Conservation (phyloP, 163 green algal genomes). For the Chlorella variabilis region DNA sequence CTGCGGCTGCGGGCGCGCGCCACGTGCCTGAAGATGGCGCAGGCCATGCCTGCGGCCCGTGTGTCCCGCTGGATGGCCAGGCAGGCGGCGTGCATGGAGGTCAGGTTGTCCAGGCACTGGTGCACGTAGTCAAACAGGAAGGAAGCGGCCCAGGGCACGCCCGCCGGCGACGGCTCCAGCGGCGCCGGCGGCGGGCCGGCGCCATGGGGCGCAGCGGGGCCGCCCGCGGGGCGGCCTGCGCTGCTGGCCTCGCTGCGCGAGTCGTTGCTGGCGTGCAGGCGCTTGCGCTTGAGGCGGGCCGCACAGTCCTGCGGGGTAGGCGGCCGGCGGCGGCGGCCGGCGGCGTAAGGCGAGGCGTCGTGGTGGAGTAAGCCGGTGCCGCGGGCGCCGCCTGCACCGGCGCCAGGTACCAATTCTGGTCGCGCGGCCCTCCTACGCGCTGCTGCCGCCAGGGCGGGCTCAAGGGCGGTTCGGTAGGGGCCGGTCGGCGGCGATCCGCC, state of each 20-base stretch:
- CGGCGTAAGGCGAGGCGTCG: no score
- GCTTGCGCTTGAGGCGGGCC: slow-evolving; percentile 1
- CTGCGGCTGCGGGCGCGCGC: no score
- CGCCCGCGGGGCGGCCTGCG: background rate
- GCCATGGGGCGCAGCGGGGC: background rate
- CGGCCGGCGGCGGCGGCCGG: no score
- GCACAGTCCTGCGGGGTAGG: background rate
- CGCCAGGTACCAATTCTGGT: no score
- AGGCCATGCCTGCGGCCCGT: background rate
- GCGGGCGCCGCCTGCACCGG: no score
- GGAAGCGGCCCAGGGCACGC: slow-evolving; percentile 12
- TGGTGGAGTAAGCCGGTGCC: no score
- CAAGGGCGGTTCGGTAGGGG: no score
- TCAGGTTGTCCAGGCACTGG: slow-evolving; percentile 10
- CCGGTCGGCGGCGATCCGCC: no score
- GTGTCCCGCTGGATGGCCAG: background rate
- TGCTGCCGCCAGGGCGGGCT: no score
- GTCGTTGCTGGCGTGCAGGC: background rate
- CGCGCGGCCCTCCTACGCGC: no score
- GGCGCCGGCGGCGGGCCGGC: background rate
- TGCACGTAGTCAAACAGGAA: slow-evolving; percentile 26
- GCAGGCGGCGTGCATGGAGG: slow-evolving; percentile 2
- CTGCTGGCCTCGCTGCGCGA: background rate
- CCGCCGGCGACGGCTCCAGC: background rate
- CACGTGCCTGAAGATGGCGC: slow-evolving; percentile 11